Percentiles rank a stretch among this genome's conserved stretches.
These are phyloP conservation scores for Plasmodium coatneyi DNA, from an alignment of 169 alveolate species.

Conservation along the genomic window DNA sequence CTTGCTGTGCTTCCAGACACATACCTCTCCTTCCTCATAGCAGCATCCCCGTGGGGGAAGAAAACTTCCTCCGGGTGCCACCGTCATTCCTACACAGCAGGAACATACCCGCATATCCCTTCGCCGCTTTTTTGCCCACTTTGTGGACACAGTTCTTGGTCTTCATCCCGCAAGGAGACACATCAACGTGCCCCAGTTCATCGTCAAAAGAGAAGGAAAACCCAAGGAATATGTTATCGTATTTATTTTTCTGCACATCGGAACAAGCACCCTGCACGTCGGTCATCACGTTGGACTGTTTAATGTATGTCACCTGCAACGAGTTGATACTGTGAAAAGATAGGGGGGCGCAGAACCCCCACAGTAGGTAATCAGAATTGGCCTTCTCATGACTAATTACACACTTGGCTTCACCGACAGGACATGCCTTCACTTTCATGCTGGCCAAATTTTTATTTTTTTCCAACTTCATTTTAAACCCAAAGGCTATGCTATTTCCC, in stretches of 20 bases:
- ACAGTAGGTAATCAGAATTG: constrained; percentile 46
- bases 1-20: background rate
- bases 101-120: constrained; percentile 38
- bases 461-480: constrained; percentile 52
- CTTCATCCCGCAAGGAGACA: constrained; percentile 10
- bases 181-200: background rate
- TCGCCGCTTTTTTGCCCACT: background rate
- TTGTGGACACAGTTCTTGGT: constrained; percentile 22
- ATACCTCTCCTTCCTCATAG: background rate
- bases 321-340: constrained; percentile 32
- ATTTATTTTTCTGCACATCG: constrained; percentile 28
- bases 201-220: constrained; percentile 49
- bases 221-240: constrained; percentile 51
- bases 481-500: constrained; percentile 33
- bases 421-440: constrained; percentile 37
- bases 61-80: constrained; percentile 2
- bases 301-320: constrained; percentile 46
- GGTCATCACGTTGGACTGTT: background rate
- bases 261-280: constrained; percentile 56
- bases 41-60: background rate
- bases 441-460: constrained; percentile 21
- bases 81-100: constrained; percentile 40
- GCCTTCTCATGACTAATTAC: background rate
- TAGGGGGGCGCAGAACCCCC: constrained; percentile 63
- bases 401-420: constrained; percentile 46